Evolutionary conservation across 805 yeast species (phyloP).

Genomic region (Wickerhamomyces alni): DNA sequence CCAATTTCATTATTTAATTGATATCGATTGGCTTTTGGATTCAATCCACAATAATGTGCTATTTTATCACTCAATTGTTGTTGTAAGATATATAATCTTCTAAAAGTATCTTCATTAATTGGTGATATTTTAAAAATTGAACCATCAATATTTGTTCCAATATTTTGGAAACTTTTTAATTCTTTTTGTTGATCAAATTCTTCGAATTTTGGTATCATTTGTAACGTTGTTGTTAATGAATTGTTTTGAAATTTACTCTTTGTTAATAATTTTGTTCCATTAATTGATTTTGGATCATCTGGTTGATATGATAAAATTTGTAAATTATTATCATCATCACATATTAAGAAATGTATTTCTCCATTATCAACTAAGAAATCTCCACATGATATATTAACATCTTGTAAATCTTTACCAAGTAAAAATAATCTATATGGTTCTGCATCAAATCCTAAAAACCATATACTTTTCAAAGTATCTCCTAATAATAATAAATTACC

Average conservation of each 20-base stretch:
- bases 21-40: constrained; percentile 50
- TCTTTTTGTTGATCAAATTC: constrained; percentile 21
- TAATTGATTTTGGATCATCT: constrained; percentile 75
- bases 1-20: constrained; percentile 30
- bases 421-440: constrained; percentile 86
- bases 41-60: constrained; percentile 68
- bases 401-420: constrained; percentile 67
- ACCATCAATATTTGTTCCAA: constrained; percentile 80
- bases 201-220: constrained; percentile 31
- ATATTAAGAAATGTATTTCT: constrained; percentile 57
- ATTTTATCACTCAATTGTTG: constrained; percentile 82
- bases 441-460: constrained; percentile 86
- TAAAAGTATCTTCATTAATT: constrained; percentile 64
- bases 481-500: constrained; percentile 80
- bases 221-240: constrained; percentile 50
- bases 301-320: constrained; percentile 87
- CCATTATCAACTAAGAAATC: constrained; percentile 74
- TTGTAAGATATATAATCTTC: constrained; percentile 78
- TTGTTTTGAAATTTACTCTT: constrained; percentile 69
- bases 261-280: constrained; percentile 71
- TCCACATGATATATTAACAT: constrained; percentile 59
- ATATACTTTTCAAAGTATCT: constrained; percentile 70
- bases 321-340: constrained; percentile 61
- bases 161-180: constrained; percentile 42
- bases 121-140: constrained; percentile 71